Evolutionary conservation across 2,329 filamentous ascomycete genomes (phyloP), one percentile per base, ranked within the genome.

Genomic region (Alternaria triticina): DNA sequence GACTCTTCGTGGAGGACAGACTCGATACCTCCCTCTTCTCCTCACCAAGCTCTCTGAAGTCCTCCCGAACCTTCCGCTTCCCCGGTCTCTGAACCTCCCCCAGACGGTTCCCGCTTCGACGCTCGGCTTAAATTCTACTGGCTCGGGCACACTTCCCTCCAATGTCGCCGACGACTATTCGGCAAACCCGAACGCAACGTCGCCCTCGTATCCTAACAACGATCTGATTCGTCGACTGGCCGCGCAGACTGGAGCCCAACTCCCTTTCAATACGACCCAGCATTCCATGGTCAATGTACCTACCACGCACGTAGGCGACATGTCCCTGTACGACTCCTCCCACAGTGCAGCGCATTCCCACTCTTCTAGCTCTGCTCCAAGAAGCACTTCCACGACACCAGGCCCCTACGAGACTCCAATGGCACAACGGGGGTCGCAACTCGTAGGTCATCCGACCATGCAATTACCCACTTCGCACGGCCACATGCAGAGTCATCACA

Each of bases 11-110:
- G 90, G 88, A 61, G 92, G 92, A 7, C 87, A 94, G 60, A 87
- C 90, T 65, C 90, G 91, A 55, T 96, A 93, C 75, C 83, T 95
- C 13, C 92, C 92, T 3, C 84, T 96, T 0, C 85, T 97, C 1
- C 81, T 96, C 59, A 87, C 86, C 76, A 96, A 95, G 81, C 86
- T 95, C 43, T 86, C 90, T 64, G 91, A 95, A 45, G 85, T 90
- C 4, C 81, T 94, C 4, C 90, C 91, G 54, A 79, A 76, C 64
- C 74, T 80, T 15, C 75, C 77, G 57, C 73, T 80, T 58, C 78
- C 78, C 59, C 74, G 74, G 57, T 76, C 76, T 30, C 60, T 79
- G 59, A 75, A 77, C 63, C 57, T 77, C 59, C 68, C 74, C 15
- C 76, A 74, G 62, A 65, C 69, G 36, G 58, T 74, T 45, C 66